Base-by-base conservation (phyloP, 2,329 filamentous ascomycete species). In the Periglandula ipomoeae region DNA sequence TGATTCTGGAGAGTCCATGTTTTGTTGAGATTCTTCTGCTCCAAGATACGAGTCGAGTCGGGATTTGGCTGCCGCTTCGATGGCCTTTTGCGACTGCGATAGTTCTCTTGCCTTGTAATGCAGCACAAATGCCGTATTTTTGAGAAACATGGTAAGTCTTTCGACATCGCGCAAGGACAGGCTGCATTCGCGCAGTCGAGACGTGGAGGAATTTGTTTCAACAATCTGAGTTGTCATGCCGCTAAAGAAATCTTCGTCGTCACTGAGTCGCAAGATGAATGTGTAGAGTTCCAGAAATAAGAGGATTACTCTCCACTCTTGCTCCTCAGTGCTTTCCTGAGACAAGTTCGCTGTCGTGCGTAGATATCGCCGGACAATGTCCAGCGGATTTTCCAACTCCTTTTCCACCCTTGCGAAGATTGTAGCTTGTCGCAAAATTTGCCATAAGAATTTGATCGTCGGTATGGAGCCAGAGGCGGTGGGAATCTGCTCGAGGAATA, bases 231-330 rank as follows among this genome's bases (percentile, higher is more conserved):
- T 69, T 35, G 65, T 69, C 52, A 78, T 68, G 48, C 75, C 74
- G 49, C 81, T 78, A 53, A 95, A 85, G 61, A 98, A 98, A 58
- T 98, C 93, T 56, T 97, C 91, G 54, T 98, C 93, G 57, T 98
- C 93, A 63, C 91, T 95, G 30, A 97, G 81, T 57, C 93, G 86
- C 11, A 97, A 72, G 2, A 96, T 81, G 62, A 97, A 97, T 2
- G 86, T 89, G 62, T 96, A 98, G 0, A 98, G 76, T 59, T 98
- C 93, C 5, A 98, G 75, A 61, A 98, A 97, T 0, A 98, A 76
- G 0, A 97, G 72, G 38, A 95, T 80, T 1, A 93, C 83, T 17
- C 85, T 83, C 93, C 93, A 98, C 61, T 97, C 89, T 56, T 66
- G 61, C 34, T 67, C 63, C 43, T 68, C 66, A 1, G 53, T 41